phyloP scores from a whole-genome alignment of 2,329 filamentous ascomycete species.

The Lachnellula arida region DNA sequence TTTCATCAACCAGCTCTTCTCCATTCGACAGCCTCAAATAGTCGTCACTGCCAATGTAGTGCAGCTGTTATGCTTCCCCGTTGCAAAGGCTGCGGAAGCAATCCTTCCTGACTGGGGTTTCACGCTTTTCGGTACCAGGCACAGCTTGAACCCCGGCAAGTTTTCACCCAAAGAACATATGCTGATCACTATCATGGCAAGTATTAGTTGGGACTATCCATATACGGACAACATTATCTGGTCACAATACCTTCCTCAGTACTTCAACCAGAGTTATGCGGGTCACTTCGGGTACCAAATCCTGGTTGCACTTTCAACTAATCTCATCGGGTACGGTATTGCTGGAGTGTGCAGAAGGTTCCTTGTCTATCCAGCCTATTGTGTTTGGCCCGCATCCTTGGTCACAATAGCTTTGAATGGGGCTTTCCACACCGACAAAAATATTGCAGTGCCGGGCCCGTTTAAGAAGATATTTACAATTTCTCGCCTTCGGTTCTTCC shows the following conservation, averaged over 20 bases:
- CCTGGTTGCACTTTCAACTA: conserved; percentile 45
- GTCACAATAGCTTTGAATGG: conserved; percentile 44
- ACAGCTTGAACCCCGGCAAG: conserved; percentile 48
- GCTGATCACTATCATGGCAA: conserved; percentile 59
- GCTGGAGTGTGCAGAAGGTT: conserved; percentile 47
- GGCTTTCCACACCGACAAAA: conserved; percentile 38
- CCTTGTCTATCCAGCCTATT: conserved; percentile 47
- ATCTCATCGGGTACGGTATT: conserved; percentile 52
- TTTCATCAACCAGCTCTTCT: conserved; percentile 20
- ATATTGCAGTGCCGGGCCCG: conserved; percentile 34
- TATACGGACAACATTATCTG: conserved; percentile 48
- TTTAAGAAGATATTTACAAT: conserved; percentile 38
- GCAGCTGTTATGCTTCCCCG: conserved; percentile 25
- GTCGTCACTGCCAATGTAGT: conserved; percentile 18
- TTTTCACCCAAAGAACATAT: conserved; percentile 66
- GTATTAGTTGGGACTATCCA: conserved; percentile 42
- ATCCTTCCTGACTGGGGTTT: conserved; percentile 47
- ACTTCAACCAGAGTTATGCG: conserved; percentile 48
- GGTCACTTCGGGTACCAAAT: conserved; percentile 46
- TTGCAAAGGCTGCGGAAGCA: conserved; percentile 54
- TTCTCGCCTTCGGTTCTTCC: conserved; percentile 44
- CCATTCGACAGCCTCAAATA: conserved; percentile 17
- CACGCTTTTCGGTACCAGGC: conserved; percentile 37
- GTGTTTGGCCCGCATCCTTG: conserved; percentile 47
- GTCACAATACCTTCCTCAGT: conserved; percentile 45